Percentiles rank a stretch among this genome's conserved stretches.
These are phyloP conservation scores for Atkinsonella texensis DNA, from an alignment of 2,329 filamentous ascomycete species.

Conservation along the genomic window DNA sequence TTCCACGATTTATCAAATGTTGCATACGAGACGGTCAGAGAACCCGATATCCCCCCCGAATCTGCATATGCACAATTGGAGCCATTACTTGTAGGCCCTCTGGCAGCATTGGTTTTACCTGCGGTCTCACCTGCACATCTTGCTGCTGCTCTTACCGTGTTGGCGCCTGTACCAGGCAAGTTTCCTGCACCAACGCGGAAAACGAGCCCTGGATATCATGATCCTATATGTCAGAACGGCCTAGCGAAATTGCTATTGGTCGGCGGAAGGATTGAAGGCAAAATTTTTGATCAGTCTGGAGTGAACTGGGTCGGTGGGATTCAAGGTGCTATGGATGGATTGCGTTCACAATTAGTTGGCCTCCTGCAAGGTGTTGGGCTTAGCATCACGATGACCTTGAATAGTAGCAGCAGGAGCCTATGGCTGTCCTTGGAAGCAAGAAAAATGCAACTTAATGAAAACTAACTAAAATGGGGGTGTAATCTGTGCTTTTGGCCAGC, in stretches of 20 bases:
- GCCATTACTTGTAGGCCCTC: conserved; percentile 67
- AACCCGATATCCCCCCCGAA: conserved; percentile 20
- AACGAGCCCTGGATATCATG: conserved; percentile 70
- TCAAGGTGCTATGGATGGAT: conserved; percentile 64
- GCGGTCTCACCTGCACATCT: conserved; percentile 73
- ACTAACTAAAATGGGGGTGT: no score
- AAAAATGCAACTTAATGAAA: conserved; percentile 65
- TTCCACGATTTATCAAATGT: conserved; percentile 41
- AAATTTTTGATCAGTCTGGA: conserved; percentile 66
- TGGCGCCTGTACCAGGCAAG: conserved; percentile 56
- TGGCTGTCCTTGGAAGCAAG: conserved; percentile 83
- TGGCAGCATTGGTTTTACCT: conserved; percentile 72
- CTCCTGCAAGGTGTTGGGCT: conserved; percentile 73
- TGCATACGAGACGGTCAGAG: conserved; percentile 37
- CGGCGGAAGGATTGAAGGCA: conserved; percentile 76
- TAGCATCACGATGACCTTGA: conserved; percentile 64
- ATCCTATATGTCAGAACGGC: conserved; percentile 64
- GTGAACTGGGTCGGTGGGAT: conserved; percentile 59
- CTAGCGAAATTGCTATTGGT: conserved; percentile 79
- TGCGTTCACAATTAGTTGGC: conserved; percentile 69
- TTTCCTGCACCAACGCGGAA: conserved; percentile 71
- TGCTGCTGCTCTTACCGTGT: conserved; percentile 65
- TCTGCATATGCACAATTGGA: conserved; percentile 48
- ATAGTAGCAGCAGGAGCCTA: conserved; percentile 67
- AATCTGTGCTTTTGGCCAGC: no score